Percentiles rank a stretch among this genome's conserved stretches.
Conservation (phyloP, 108 stramenopile genomes). For the Schizochytrium sp. region DNA sequence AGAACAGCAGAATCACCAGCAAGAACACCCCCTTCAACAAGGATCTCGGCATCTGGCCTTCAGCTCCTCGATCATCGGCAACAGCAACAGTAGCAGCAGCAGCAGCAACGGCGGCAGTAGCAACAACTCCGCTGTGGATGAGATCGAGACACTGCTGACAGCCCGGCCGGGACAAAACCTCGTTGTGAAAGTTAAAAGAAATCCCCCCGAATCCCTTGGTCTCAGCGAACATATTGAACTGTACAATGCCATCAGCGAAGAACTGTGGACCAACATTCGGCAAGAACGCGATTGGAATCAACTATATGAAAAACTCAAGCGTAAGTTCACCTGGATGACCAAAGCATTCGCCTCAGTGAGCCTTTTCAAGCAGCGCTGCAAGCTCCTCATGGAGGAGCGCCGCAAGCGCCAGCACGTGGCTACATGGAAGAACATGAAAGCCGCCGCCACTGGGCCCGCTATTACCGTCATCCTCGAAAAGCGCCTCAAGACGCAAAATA, state of each 20-base stretch:
- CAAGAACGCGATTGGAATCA: slow-evolving; percentile 42
- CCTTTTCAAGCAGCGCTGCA: slow-evolving; percentile 46
- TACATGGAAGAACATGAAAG: slow-evolving; percentile 1
- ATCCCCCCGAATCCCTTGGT: background rate
- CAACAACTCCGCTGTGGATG: no score
- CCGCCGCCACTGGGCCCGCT: background rate
- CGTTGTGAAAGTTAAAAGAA: background rate
- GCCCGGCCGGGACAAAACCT: no score
- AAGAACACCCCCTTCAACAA: no score
- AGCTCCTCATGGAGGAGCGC: slow-evolving; percentile 35
- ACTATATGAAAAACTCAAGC: slow-evolving; percentile 19
- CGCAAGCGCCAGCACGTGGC: slow-evolving; percentile 9
- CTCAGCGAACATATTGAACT: slow-evolving; percentile 22
- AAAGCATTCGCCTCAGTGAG: background rate
- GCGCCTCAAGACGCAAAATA: background rate
- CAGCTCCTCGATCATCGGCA: no score
- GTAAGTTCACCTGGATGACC: background rate
- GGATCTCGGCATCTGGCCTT: no score
- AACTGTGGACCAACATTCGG: slow-evolving; percentile 20
- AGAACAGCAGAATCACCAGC: no score
- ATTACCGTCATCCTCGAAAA: slow-evolving; percentile 33
- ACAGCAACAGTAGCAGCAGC: no score
- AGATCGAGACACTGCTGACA: no score
- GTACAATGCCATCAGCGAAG: background rate
- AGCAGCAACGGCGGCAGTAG: no score